Conservation (phyloP, 2,329 filamentous ascomycete genomes). For the Fusarium piperis region DNA sequence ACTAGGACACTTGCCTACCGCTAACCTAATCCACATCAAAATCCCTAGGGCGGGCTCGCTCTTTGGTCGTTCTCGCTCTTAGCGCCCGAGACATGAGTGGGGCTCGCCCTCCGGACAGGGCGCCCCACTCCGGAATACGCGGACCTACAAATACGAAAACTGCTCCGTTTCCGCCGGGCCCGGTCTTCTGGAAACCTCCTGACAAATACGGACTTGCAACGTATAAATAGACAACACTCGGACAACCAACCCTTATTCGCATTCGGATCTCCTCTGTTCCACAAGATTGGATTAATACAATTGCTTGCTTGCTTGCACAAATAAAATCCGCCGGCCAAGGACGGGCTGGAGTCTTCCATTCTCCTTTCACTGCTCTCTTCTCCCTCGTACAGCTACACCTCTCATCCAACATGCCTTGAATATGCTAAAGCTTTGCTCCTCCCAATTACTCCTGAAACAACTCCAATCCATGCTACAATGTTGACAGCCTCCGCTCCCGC, state of each 20-base stretch:
- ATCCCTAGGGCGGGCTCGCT: neutral
- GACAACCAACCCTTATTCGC: neutral
- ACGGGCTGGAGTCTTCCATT: slow-evolving; percentile 11
- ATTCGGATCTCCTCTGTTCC: neutral
- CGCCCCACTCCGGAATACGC: slow-evolving; percentile 14
- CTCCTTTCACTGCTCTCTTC: slow-evolving; percentile 8
- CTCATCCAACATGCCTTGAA: neutral
- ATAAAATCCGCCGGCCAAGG: neutral
- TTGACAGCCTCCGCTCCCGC: slow-evolving; percentile 43
- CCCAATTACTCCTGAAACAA: neutral
- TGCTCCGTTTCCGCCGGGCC: neutral
- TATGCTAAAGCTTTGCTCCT: neutral
- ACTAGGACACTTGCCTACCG: neutral
- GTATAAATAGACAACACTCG: neutral
- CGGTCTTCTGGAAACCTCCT: slow-evolving; percentile 14
- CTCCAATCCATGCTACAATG: slow-evolving; percentile 5
- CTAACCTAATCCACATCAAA: neutral
- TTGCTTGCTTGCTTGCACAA: neutral
- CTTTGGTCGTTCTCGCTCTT: neutral
- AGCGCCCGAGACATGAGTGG: slow-evolving; percentile 5
- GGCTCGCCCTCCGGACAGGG: neutral
- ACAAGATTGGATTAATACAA: neutral
- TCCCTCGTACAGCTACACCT: neutral
- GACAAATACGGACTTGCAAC: neutral
- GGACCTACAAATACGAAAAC: slow-evolving; percentile 14